phyloP scores from a whole-genome alignment of 768 basidiomycete genomes.

The Lentinula lateritia region DNA sequence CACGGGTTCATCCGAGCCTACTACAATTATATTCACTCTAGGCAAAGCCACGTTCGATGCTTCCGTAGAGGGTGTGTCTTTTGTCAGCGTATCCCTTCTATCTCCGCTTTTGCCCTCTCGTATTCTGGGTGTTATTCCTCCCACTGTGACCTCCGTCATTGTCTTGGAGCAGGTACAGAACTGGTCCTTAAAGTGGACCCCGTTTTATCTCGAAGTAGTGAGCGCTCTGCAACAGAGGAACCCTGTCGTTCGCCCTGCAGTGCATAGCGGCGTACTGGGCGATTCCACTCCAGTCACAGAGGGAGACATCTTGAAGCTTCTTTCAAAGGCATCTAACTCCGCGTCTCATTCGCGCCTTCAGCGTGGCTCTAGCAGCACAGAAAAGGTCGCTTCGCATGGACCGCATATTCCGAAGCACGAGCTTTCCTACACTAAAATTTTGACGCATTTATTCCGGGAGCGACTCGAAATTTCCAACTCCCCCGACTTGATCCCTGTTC shows the following conservation, averaged over 20 bases:
- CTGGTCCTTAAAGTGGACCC: constrained; percentile 84
- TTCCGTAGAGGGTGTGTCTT: constrained; percentile 50
- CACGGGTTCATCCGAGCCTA: constrained; percentile 49
- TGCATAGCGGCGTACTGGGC: constrained; percentile 64
- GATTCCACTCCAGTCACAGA: constrained; percentile 31
- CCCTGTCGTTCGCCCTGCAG: constrained; percentile 38
- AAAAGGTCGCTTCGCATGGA: constrained; percentile 12
- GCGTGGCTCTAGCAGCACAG: constrained; percentile 33
- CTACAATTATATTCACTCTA: constrained; percentile 67
- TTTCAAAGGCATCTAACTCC: constrained; percentile 34
- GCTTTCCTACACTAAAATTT: constrained; percentile 84
- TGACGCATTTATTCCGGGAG: constrained; percentile 72
- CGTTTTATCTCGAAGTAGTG: constrained; percentile 79
- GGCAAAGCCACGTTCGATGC: constrained; percentile 42
- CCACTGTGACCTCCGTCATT: constrained; percentile 59
- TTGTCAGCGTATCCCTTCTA: constrained; percentile 63
- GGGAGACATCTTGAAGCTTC: constrained; percentile 45
- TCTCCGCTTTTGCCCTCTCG: constrained; percentile 63
- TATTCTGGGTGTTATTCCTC: constrained; percentile 55
- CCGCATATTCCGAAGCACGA: constrained; percentile 88
- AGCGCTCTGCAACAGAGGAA: constrained; percentile 62
- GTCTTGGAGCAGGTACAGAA: constrained; percentile 76
- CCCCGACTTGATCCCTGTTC: constrained; percentile 61
- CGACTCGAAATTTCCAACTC: constrained; percentile 84
- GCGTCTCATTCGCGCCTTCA: constrained; percentile 35